Conservation (phyloP, 805 yeast genomes). For the Pichia californica region DNA sequence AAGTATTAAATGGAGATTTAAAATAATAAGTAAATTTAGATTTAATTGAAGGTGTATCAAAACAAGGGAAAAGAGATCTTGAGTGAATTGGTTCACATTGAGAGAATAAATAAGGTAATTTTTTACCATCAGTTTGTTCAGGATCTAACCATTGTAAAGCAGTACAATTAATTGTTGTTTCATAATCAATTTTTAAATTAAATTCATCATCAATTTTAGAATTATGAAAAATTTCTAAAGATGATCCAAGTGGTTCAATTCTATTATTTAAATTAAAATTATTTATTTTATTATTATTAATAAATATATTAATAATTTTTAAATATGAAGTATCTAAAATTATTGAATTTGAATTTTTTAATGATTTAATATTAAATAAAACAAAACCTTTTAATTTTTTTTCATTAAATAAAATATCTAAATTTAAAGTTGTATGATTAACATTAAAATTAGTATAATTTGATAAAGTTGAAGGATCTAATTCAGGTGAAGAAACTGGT, state of each 20-base stretch:
- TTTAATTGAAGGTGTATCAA: constrained; percentile 85
- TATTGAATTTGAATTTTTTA: constrained; percentile 31
- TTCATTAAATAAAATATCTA: constrained; percentile 49
- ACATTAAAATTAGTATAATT: constrained; percentile 54
- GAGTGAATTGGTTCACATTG: constrained; percentile 93
- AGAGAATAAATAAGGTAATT: constrained; percentile 68
- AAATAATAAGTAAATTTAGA: constrained; percentile 54
- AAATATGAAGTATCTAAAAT: constrained; percentile 66
- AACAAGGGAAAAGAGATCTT: constrained; percentile 79
- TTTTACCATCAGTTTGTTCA: constrained; percentile 66
- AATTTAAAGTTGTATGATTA: constrained; percentile 42
- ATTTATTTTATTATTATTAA: constrained; percentile 33
- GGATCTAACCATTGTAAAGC: constrained; percentile 83
- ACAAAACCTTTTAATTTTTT: constrained; percentile 52
- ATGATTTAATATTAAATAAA: constrained; percentile 34
- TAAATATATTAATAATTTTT: constrained; percentile 35
- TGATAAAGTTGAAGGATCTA: constrained; percentile 75
- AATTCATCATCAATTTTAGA: constrained; percentile 9
- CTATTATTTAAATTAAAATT: constrained; percentile 34
- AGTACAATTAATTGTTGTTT: constrained; percentile 70
- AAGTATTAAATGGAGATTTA: constrained; percentile 58
- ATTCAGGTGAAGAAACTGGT: constrained; percentile 43
- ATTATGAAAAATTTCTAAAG: constrained; percentile 34
- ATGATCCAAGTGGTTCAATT: constrained; percentile 53
- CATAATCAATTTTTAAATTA: constrained; percentile 42